These are phyloP conservation scores for Colletotrichum sp. DNA, from an alignment of 2,329 filamentous ascomycete genomes.

Conservation along the genomic window DNA sequence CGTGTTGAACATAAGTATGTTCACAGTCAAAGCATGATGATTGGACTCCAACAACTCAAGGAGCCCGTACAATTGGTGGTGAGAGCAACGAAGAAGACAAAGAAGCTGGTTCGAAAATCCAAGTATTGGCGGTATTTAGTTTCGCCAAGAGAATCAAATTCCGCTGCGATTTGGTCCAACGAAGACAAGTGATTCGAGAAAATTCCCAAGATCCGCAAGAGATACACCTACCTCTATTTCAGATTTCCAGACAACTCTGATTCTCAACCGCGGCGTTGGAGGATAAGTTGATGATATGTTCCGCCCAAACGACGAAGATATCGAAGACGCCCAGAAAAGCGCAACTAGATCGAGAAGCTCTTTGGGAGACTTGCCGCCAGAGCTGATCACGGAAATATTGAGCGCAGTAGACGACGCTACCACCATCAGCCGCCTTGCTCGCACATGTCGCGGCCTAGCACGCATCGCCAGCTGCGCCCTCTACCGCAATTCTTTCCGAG, in stretches of 20 bases:
- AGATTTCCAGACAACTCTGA: not conserved
- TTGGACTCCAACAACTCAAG: not conserved
- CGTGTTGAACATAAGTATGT: not conserved
- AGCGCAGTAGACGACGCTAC: not conserved
- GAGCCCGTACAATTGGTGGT: not conserved
- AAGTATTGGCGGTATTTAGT: fast-evolving
- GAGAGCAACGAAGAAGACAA: not conserved
- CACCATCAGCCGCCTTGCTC: not conserved
- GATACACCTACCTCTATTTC: too few species aligned
- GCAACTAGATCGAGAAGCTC: fast-evolving
- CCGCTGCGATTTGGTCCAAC: fast-evolving
- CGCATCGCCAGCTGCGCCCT: not conserved
- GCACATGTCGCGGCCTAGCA: not conserved
- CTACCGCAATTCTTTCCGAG: not conserved
- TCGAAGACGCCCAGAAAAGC: not conserved
- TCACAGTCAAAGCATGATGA: not conserved
- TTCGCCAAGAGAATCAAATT: fast-evolving
- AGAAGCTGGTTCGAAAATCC: not conserved
- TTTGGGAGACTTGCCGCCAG: fast-evolving
- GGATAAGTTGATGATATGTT: fast-evolving
- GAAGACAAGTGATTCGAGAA: fast-evolving
- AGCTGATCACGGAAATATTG: not conserved
- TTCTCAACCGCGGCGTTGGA: not conserved
- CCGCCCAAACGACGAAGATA: fast-evolving
- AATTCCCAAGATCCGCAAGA: not conserved